A percentile compares a stretch with the other conserved stretches of the same genome.
Conservation (phyloP, 2,329 filamentous ascomycete species). For the Claviceps pusilla region DNA sequence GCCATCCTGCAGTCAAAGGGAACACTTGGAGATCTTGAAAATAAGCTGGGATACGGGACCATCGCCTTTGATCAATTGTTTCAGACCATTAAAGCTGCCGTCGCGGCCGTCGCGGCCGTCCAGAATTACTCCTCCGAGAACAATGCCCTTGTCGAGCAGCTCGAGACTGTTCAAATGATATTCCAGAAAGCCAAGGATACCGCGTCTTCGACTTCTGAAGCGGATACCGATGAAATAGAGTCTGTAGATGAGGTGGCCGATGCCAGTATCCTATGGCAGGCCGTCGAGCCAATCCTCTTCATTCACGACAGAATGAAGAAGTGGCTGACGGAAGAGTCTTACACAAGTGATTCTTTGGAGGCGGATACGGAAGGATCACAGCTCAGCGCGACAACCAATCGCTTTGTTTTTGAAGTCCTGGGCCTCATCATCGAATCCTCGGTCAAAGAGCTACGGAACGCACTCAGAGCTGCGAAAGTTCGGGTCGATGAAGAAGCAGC, state of each 20-base stretch:
- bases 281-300: constrained; percentile 68
- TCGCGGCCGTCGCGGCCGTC: constrained; percentile 13
- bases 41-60: constrained; percentile 49
- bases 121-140: constrained; percentile 12
- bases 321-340: constrained; percentile 56
- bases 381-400: constrained; percentile 58
- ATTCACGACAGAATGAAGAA: constrained; percentile 26
- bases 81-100: constrained; percentile 13
- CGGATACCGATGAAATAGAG: constrained; percentile 4
- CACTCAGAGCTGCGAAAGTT: constrained; percentile 36
- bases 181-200: constrained; percentile 13
- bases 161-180: constrained; percentile 13
- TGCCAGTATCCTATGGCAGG: constrained; percentile 50
- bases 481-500: constrained; percentile 16
- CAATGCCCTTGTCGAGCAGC: constrained; percentile 12
- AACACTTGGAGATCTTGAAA: constrained; percentile 56
- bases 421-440: constrained; percentile 79
- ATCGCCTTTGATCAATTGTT: constrained; percentile 19
- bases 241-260: constrained; percentile 7
- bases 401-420: constrained; percentile 76
- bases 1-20: constrained; percentile 30
- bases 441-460: constrained; percentile 66
- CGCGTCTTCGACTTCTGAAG: constrained; percentile 6
- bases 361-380: constrained; percentile 9
- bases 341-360: constrained; percentile 8